Evolutionary conservation across 306 rosid genomes (phyloP).

Genomic region (Fragaria vesca): DNA sequence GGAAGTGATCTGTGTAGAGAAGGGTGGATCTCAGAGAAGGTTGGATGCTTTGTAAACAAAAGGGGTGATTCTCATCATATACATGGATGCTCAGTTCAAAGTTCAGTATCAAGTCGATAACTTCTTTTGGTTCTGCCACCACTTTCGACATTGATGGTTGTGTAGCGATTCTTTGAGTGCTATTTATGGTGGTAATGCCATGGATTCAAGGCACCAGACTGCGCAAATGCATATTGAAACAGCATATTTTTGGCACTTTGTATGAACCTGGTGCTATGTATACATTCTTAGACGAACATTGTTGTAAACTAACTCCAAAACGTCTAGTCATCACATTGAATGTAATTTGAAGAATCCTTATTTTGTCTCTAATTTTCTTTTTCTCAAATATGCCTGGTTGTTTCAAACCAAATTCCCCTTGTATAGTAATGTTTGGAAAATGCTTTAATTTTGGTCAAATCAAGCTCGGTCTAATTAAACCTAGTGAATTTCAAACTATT

Average conservation of each 20-base stretch:
- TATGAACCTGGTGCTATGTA: constrained; percentile 2
- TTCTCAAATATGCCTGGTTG: background rate
- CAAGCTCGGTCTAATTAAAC: background rate
- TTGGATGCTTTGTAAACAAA: background rate
- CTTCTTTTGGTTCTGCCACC: background rate
- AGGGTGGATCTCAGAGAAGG: background rate
- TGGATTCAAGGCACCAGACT: background rate
- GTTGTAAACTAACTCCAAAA: background rate
- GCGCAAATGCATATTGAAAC: background rate
- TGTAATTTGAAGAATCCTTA: background rate
- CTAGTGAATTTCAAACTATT: background rate
- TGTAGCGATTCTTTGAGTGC: background rate
- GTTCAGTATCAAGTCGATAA: background rate
- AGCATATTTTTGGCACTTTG: background rate
- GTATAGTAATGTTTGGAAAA: background rate
- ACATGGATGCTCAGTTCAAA: background rate
- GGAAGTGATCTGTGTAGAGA: background rate
- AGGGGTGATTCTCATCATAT: background rate
- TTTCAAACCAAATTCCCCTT: background rate
- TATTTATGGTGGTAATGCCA: background rate
- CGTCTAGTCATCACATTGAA: background rate
- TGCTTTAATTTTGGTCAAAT: background rate
- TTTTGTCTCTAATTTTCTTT: background rate
- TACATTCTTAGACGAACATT: background rate
- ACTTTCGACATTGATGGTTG: background rate